phyloP scores from a whole-genome alignment of 139 green algal genomes.

The Pseudopediastrum boryanum region DNA sequence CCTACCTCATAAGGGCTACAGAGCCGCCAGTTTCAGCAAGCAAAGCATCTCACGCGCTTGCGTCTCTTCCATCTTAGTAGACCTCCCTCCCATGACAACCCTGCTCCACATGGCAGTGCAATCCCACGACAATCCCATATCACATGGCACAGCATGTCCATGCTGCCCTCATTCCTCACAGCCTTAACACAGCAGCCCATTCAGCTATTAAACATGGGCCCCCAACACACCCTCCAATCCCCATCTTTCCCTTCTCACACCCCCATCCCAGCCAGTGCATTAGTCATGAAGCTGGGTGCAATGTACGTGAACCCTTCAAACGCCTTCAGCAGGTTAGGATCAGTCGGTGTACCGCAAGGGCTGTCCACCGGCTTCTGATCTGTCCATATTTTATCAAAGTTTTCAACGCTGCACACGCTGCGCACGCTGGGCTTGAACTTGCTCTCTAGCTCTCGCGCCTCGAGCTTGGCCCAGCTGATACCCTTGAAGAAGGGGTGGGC shows the following conservation, averaged over 20 bases:
- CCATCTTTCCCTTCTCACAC: background rate
- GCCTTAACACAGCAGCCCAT: too few species aligned
- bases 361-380: conserved; percentile 75
- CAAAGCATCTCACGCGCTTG: too few species aligned
- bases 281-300: conserved; percentile 50
- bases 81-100: too few species aligned
- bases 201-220: too few species aligned
- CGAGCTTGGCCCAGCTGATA: conserved; percentile 89
- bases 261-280: background rate
- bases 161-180: too few species aligned
- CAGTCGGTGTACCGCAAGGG: conserved; percentile 62
- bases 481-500: conserved; percentile 90
- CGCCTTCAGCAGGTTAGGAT: conserved; percentile 27
- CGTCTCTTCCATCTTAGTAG: too few species aligned
- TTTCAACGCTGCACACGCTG: conserved; percentile 62
- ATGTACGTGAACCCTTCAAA: conserved; percentile 82
- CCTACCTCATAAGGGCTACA: too few species aligned
- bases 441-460: conserved; percentile 70
- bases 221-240: too few species aligned
- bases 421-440: conserved; percentile 84
- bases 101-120: too few species aligned
- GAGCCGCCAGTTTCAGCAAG: too few species aligned
- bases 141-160: too few species aligned
- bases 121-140: too few species aligned
- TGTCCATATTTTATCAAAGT: conserved; percentile 91